Percentiles rank a stretch among this genome's conserved stretches.
Evolutionary conservation across 176 grass and related monocot species (phyloP).

Genomic region (Hyparrhenia diplandra): DNA sequence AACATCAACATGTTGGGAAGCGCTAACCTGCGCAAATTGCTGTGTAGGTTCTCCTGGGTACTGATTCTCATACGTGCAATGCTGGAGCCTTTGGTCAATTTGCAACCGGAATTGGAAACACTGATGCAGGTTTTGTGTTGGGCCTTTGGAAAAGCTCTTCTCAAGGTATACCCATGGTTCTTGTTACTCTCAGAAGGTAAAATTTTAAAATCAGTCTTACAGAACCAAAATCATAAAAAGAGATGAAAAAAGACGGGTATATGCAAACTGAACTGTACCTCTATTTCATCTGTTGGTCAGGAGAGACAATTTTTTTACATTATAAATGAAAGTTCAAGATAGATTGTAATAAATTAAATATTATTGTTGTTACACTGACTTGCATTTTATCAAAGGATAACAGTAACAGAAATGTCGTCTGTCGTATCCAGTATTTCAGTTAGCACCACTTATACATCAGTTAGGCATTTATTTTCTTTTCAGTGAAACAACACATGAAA

Average conservation of each 20-base stretch:
- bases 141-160: conserved; percentile 83
- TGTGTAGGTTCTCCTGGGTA: conserved; percentile 83
- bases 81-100: conserved; percentile 98
- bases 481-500: neutral
- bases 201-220: neutral
- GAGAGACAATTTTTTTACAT: neutral
- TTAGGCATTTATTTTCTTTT: neutral
- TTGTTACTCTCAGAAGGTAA: neutral
- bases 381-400: neutral
- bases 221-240: neutral
- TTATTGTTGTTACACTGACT: neutral
- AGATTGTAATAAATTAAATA: neutral
- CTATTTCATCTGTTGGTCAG: neutral
- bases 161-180: conserved; percentile 57
- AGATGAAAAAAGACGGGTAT: neutral
- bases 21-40: neutral
- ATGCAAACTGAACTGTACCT: neutral
- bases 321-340: neutral
- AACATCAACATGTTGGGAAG: neutral
- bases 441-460: neutral
- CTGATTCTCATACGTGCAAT: conserved; percentile 96
- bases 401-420: neutral
- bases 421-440: neutral
- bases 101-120: conserved; percentile 96
- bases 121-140: conserved; percentile 94